Conservation (phyloP, 352 stramenopile species). For the Pythium brachiatum region DNA sequence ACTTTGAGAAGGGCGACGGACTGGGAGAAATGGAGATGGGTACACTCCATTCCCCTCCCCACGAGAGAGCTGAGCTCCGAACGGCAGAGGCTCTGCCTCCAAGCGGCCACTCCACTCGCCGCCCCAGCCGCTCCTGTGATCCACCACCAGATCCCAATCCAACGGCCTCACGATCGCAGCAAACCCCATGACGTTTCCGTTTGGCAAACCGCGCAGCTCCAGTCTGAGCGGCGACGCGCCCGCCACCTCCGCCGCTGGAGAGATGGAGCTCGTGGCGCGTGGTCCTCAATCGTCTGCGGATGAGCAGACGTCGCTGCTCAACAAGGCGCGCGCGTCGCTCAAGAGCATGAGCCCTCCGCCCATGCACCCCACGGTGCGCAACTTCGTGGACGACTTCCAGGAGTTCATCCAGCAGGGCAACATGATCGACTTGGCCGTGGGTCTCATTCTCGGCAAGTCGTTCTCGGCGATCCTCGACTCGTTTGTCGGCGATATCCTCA, state of each 20-base stretch:
- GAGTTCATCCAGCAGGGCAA: constrained; percentile 76
- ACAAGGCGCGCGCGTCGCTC: constrained; percentile 18
- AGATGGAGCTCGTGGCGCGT: constrained; percentile 1
- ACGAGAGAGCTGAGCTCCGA: too few species aligned
- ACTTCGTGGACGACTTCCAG: constrained; percentile 54
- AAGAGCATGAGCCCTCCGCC: constrained; percentile 21
- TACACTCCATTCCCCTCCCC: constrained; percentile 3
- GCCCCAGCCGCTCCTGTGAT: not conserved
- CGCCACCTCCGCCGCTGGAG: not conserved
- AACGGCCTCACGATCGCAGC: not conserved
- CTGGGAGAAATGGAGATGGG: constrained; percentile 17
- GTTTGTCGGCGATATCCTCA: constrained; percentile 64
- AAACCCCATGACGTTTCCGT: too few species aligned
- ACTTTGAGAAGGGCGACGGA: not conserved
- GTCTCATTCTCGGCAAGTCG: constrained; percentile 61
- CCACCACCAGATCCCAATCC: not conserved
- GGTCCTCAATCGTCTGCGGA: not conserved
- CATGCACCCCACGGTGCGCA: constrained; percentile 30
- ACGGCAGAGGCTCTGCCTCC: too few species aligned
- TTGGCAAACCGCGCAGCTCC: too few species aligned
- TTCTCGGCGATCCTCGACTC: constrained; percentile 74
- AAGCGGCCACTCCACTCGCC: too few species aligned
- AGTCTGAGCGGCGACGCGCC: constrained; percentile 4
- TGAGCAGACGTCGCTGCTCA: constrained; percentile 18
- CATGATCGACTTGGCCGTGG: constrained; percentile 70